These are phyloP conservation scores for Gloeopeniophorella convolvens DNA, from an alignment of 768 basidiomycete species.

Conservation along the genomic window DNA sequence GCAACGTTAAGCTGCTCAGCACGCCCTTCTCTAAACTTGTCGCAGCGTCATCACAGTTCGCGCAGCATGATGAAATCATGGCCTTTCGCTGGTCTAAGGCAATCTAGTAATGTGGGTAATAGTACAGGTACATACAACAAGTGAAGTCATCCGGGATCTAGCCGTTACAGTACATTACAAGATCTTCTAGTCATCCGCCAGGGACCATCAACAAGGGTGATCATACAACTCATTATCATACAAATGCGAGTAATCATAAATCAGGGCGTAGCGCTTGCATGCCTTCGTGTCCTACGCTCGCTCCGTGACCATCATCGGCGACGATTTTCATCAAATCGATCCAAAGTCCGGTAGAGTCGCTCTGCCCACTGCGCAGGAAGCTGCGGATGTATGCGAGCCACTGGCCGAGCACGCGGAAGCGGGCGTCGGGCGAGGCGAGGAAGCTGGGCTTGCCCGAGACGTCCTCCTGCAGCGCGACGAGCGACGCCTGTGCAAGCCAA, in stretches of 20 bases:
- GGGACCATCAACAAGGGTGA: neutral
- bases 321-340: constrained; percentile 19
- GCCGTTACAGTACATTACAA: constrained; percentile 1
- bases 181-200: neutral
- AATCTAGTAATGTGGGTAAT: neutral
- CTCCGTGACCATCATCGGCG: constrained; percentile 11
- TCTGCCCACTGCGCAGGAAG: constrained; percentile 14
- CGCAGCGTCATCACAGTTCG: neutral
- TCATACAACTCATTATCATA: neutral
- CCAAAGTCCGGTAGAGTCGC: constrained; percentile 16
- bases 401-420: constrained; percentile 18
- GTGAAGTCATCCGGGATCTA: neutral
- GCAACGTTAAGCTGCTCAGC: too few relatives aligned
- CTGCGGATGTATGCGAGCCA: constrained; percentile 17
- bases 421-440: constrained; percentile 12
- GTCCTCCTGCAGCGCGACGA: constrained; percentile 40
- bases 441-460: constrained; percentile 26
- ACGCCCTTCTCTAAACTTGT: too few relatives aligned
- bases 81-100: neutral
- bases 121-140: constrained; percentile 8
- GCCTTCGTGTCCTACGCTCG: neutral
- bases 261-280: constrained; percentile 17
- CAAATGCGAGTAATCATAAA: constrained; percentile 3
- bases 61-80: neutral
- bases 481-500: constrained; percentile 46